phyloP scores from a whole-genome alignment of 2,329 filamentous ascomycete genomes.

The Clarireedia paspali region DNA sequence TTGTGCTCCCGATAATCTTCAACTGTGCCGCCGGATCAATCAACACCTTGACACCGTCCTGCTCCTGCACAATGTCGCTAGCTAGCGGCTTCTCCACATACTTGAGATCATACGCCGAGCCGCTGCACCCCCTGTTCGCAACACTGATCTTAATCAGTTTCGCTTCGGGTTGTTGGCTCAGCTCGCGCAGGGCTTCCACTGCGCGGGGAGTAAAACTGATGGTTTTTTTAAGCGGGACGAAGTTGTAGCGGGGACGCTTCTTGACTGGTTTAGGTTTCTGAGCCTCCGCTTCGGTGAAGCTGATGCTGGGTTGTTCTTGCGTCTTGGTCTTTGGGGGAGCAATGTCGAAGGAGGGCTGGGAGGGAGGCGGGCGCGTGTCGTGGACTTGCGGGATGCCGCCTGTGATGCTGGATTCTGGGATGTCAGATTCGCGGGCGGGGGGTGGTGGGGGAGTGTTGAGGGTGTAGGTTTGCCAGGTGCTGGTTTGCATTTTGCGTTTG shows the following conservation, averaged over 20 bases:
- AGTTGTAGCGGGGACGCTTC: constrained; percentile 48
- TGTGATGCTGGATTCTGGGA: constrained; percentile 54
- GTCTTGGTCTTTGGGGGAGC: constrained; percentile 10
- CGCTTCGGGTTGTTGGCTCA: constrained; percentile 79
- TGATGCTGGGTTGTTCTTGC: constrained; percentile 32
- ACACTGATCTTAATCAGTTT: constrained; percentile 94
- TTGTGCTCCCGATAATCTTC: constrained; percentile 96
- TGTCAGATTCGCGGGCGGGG: constrained; percentile 45
- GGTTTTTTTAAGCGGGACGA: constrained; percentile 80
- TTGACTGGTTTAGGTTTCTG: constrained; percentile 56
- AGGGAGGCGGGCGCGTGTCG: constrained; percentile 39
- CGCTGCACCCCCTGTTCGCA: constrained; percentile 88
- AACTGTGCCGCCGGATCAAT: constrained; percentile 97
- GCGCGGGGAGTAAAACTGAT: constrained; percentile 79
- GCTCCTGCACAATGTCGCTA: constrained; percentile 89
- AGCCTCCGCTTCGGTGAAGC: constrained; percentile 54
- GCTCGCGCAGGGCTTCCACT: constrained; percentile 65
- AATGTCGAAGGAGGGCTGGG: constrained; percentile 28
- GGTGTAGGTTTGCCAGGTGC: constrained; percentile 53
- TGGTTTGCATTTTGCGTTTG: constrained; percentile 56
- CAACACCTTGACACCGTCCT: constrained; percentile 91
- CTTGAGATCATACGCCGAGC: constrained; percentile 86
- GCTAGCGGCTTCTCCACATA: constrained; percentile 85
- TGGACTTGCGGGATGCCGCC: constrained; percentile 35
- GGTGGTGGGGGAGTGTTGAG: constrained; percentile 40